Conservation (phyloP, 208 protist genomes). For the Acanthamoeba healyi region DNA sequence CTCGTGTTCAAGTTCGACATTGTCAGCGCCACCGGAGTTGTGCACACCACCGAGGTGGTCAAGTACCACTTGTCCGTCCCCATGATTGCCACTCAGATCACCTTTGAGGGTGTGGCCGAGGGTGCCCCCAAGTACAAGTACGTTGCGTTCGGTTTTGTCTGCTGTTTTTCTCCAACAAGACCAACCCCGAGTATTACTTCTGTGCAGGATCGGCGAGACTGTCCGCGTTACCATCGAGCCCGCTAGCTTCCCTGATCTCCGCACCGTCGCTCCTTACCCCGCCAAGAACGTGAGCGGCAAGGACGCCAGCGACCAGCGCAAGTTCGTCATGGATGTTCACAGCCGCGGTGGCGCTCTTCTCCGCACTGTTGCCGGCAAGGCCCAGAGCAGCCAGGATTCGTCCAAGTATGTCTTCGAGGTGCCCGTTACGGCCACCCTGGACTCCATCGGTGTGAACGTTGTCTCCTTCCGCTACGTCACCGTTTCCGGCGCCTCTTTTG, state of each 20-base stretch:
- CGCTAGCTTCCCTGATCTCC: constrained; percentile 59
- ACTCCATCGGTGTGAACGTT: constrained; percentile 46
- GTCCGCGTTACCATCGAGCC: constrained; percentile 52
- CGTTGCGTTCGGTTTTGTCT: no score
- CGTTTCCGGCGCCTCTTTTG: background rate
- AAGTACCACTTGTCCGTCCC: constrained; percentile 20
- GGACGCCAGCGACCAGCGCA: background rate
- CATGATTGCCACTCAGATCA: constrained; percentile 70
- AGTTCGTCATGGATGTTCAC: constrained; percentile 66
- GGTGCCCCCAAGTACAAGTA: constrained; percentile 64
- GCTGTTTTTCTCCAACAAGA: no score
- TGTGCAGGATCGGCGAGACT: constrained; percentile 28
- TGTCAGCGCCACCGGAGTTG: constrained; percentile 8
- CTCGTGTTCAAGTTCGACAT: constrained; percentile 66
- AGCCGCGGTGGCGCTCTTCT: constrained; percentile 33
- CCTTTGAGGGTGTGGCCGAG: constrained; percentile 42
- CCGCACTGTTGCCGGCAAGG: background rate
- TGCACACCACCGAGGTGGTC: constrained; percentile 66
- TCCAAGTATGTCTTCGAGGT: constrained; percentile 71
- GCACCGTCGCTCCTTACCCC: constrained; percentile 1
- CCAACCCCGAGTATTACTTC: background rate
- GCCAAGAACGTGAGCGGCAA: constrained; percentile 38
- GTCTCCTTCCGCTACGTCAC: constrained; percentile 67
- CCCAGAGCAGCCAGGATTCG: background rate
- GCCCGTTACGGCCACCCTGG: constrained; percentile 19